Percentiles rank a stretch among this genome's conserved stretches.
Conservation (phyloP, 495 filamentous ascomycete species). For the Neurospora tetrasperma region DNA sequence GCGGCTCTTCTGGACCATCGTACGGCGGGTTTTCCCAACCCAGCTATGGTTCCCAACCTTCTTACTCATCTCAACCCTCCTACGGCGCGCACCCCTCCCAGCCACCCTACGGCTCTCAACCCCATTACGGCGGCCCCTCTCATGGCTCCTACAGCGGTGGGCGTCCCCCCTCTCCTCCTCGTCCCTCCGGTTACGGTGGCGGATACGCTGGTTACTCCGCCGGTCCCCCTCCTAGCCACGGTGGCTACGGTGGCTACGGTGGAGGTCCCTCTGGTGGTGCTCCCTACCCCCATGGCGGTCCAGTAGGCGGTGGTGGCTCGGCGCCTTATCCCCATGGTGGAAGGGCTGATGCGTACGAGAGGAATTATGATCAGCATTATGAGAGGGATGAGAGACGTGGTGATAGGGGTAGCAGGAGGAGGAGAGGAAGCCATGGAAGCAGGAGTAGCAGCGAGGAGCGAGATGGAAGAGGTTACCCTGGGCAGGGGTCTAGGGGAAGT, state of each 20-base stretch:
- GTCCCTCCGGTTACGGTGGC: background rate
- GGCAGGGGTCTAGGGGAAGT: background rate
- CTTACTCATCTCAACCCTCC: constrained; percentile 2
- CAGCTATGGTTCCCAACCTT: background rate
- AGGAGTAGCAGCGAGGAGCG: background rate
- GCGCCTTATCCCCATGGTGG: background rate
- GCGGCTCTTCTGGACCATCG: background rate
- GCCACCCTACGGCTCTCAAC: background rate
- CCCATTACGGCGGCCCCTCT: background rate
- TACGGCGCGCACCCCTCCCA: constrained; percentile 2
- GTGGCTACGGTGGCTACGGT: background rate
- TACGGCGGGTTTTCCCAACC: background rate
- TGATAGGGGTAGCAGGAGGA: background rate
- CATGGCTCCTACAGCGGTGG: background rate
- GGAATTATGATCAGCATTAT: background rate
- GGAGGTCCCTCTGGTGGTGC: background rate
- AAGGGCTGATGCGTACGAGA: background rate
- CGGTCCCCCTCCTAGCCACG: background rate
- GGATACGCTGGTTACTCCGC: background rate
- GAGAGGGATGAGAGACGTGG: background rate
- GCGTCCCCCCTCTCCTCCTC: background rate
- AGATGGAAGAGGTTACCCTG: background rate
- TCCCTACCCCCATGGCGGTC: background rate
- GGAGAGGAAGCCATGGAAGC: background rate
- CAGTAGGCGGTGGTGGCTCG: background rate